Conservation (phyloP, 345 rosid genomes). For the Dipteronia sinensis region DNA sequence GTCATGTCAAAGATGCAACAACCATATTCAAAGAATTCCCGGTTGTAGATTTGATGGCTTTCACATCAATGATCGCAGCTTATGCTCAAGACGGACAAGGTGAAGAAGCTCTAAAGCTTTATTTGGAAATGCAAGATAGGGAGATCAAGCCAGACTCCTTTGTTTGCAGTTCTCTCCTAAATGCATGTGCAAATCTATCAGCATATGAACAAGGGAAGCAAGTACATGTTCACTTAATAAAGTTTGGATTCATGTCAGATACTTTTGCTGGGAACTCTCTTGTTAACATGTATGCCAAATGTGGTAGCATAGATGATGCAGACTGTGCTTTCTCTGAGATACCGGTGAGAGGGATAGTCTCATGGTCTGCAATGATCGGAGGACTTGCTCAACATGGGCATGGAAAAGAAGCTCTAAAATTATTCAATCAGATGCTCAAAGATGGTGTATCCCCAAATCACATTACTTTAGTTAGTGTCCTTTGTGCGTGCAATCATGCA, state of each 20-base stretch:
- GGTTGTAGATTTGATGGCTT: conserved; percentile 44
- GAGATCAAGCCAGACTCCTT: conserved; percentile 59
- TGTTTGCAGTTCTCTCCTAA: conserved; percentile 61
- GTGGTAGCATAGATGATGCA: conserved; percentile 70
- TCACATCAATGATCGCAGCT: conserved; percentile 57
- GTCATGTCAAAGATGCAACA: conserved; percentile 41
- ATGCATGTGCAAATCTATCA: conserved; percentile 64
- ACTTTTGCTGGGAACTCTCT: conserved; percentile 64
- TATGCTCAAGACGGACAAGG: conserved; percentile 63
- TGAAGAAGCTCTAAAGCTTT: conserved; percentile 64
- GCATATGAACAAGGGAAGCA: conserved; percentile 77
- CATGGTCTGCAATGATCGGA: conserved; percentile 65
- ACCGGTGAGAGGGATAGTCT: conserved; percentile 57
- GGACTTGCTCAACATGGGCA: conserved; percentile 65
- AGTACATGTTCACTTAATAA: conserved; percentile 56
- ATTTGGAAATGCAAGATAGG: conserved; percentile 41
- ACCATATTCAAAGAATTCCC: conserved; percentile 42
- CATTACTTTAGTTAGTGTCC: conserved; percentile 57
- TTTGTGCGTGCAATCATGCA: conserved; percentile 68
- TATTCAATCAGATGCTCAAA: conserved; percentile 54
- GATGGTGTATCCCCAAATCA: conserved; percentile 54
- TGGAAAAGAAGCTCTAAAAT: conserved; percentile 46
- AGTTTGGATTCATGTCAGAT: conserved; percentile 57
- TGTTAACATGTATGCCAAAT: conserved; percentile 65
- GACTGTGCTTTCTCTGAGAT: conserved; percentile 45